These are phyloP conservation scores for Nemania sp. DNA, from an alignment of 2,329 filamentous ascomycete species.

Conservation along the genomic window DNA sequence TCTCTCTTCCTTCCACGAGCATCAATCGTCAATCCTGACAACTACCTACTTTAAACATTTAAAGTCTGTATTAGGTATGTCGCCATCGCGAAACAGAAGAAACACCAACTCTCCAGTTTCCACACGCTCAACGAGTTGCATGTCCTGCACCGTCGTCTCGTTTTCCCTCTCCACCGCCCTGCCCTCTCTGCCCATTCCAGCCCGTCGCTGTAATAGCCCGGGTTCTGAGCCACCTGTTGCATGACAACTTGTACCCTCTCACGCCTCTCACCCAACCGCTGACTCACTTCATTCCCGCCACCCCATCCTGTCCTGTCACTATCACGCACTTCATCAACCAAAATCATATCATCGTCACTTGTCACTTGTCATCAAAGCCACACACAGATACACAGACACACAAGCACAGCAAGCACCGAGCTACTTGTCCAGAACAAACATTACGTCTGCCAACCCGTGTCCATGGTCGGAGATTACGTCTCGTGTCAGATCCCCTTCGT, in stretches of 20 bases:
- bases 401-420: not conserved
- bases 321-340: conserved; percentile 2
- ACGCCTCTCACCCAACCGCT: not conserved
- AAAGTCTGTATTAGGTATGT: conserved; percentile 14
- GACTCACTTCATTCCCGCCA: not conserved
- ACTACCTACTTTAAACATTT: conserved; percentile 1
- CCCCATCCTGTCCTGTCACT: not conserved
- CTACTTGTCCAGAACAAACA: not conserved
- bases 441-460: not conserved
- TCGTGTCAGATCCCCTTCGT: not conserved
- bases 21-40: too few species aligned
- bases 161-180: not conserved
- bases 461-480: not conserved
- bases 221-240: not conserved
- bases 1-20: not conserved
- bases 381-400: conserved; percentile 5
- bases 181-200: not conserved
- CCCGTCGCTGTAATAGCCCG: not conserved
- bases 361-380: not conserved
- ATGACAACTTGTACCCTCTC: not conserved
- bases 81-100: not conserved
- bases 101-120: conserved; percentile 3
- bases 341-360: not conserved
- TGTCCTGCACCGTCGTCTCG: not conserved
- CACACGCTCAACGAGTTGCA: conserved; percentile 8